Evolutionary conservation across 2,329 filamentous ascomycete genomes (phyloP), one percentile per base, ranked within the genome.

Genomic region (Graphilbum fragrans): DNA sequence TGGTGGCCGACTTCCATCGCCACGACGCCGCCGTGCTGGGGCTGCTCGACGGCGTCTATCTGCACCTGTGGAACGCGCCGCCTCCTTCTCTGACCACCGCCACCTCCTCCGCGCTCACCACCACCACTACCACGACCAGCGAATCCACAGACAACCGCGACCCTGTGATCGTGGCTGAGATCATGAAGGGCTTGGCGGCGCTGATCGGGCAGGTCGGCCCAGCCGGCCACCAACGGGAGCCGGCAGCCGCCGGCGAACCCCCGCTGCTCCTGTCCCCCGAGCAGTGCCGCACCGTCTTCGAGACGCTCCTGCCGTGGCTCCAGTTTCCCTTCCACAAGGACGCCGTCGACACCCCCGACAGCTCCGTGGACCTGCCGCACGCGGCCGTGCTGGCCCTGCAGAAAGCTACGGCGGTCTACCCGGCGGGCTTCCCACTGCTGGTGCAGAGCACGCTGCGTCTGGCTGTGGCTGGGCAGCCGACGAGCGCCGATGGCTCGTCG

Each of bases 171-270:
- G 57, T 62, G 12, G 25, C 19, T 20, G 61, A 69, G 45, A 64
- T 66, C 5, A 59, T 64, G 8, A 61, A 65, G 35, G 69, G 69
- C 3, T 57, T 66, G 25, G 67, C 66, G 3, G 58, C 65, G 27
- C 53, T 73, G 17, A 55, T 65, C 6, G 59, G 59, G n/a, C n/a
- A n/a, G n/a, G n/a, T n/a, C n/a, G n/a, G n/a, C n/a, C 19, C 69
- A 72, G 49, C 53, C 53, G 19, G 53, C 23, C 23, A 12, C 23
- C 23, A 27, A 12, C 23, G 12, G 23, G 7, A 27, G 23, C 23
- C 23, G 12, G 23, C 23, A 27, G 23, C 23, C 7, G 23, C 23
- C 7, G 23, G 7, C 7, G 23, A 7, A 27, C 23, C 23, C 4
- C 43, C 41, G 1, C 49, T 62, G 33, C 48, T 70, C 2, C 57